Percentiles rank a stretch among this genome's conserved stretches.
These are phyloP conservation scores for Panus rudis DNA, from an alignment of 768 basidiomycete genomes.

Conservation along the genomic window DNA sequence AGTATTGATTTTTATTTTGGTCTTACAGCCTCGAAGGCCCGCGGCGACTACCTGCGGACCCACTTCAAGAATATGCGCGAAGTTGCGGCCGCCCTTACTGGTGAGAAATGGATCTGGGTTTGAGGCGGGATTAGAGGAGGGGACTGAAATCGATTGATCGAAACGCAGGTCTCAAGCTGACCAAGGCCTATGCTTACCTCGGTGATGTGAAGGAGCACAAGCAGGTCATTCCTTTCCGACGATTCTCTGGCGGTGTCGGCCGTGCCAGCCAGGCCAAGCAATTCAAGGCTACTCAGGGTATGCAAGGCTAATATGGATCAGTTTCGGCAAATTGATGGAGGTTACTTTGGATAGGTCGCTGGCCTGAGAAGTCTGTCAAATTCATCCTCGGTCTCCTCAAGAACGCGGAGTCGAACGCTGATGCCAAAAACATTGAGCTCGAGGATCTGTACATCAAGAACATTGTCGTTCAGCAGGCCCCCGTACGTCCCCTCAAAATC, in stretches of 20 bases:
- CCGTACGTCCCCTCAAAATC: slow-evolving; percentile 48
- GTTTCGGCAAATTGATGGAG: neutral
- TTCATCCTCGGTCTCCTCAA: slow-evolving; percentile 92
- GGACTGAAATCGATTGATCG: too few relatives aligned
- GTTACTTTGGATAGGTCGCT: slow-evolving; percentile 67
- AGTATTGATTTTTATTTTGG: slow-evolving; percentile 8
- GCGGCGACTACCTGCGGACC: slow-evolving; percentile 95
- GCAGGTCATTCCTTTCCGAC: slow-evolving; percentile 92
- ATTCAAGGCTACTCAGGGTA: slow-evolving; percentile 95
- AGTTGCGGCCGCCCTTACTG: slow-evolving; percentile 89
- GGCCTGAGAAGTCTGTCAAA: slow-evolving; percentile 98
- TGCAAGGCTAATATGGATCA: slow-evolving; percentile 24
- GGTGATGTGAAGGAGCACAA: slow-evolving; percentile 94
- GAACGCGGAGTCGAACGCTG: slow-evolving; percentile 99
- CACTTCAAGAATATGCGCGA: slow-evolving; percentile 99
- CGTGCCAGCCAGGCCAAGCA: slow-evolving; percentile 93
- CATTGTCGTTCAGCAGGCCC: slow-evolving; percentile 98
- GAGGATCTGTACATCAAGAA: slow-evolving; percentile 93
- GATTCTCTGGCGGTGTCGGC: slow-evolving; percentile 93
- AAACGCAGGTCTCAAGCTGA: slow-evolving; percentile 73
- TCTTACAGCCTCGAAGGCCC: slow-evolving; percentile 74
- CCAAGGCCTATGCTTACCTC: slow-evolving; percentile 94
- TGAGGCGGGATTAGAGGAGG: slow-evolving; percentile 4
- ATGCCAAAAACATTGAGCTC: slow-evolving; percentile 90
- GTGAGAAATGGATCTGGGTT: slow-evolving; percentile 30